Conservation (phyloP, 2,329 filamentous ascomycete species). For the Colletotrichum viniferum region DNA sequence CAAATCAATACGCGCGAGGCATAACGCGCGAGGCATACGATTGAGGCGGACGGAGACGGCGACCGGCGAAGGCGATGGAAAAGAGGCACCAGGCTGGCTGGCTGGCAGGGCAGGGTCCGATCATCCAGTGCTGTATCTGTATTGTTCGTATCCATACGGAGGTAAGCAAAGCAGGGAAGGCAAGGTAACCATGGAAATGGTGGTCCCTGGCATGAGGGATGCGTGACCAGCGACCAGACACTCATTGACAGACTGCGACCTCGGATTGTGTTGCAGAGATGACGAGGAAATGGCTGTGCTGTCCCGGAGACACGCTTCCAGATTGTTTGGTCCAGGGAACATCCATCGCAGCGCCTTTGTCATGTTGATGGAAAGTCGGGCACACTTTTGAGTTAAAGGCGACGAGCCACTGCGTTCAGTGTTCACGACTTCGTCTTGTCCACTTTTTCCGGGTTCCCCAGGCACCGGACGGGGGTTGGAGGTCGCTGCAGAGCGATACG, state of each 20-base stretch:
- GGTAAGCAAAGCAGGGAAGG: background rate
- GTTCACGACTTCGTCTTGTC: constrained; percentile 6
- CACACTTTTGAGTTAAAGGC: constrained; percentile 1
- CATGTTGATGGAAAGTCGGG: constrained; percentile 4
- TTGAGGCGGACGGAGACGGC: background rate
- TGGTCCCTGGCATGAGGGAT: background rate
- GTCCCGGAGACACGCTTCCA: background rate
- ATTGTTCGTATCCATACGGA: background rate
- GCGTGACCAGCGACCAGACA: background rate
- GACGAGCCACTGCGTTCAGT: constrained; percentile 1
- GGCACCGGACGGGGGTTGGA: background rate
- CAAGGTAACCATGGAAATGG: constrained; percentile 8
- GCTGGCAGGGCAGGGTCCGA: background rate
- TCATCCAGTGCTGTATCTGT: background rate
- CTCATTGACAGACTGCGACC: background rate
- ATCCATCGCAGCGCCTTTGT: background rate
- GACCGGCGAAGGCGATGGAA: background rate
- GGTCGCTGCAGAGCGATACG: background rate
- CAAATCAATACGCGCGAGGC: background rate
- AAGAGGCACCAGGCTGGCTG: background rate
- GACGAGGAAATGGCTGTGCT: background rate
- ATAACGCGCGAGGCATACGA: background rate
- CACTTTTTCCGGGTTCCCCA: constrained; percentile 15
- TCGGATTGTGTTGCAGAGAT: background rate
- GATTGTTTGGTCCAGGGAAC: constrained; percentile 6